phyloP scores from a whole-genome alignment of 306 rosid genomes.

The Luffa acutangula region DNA sequence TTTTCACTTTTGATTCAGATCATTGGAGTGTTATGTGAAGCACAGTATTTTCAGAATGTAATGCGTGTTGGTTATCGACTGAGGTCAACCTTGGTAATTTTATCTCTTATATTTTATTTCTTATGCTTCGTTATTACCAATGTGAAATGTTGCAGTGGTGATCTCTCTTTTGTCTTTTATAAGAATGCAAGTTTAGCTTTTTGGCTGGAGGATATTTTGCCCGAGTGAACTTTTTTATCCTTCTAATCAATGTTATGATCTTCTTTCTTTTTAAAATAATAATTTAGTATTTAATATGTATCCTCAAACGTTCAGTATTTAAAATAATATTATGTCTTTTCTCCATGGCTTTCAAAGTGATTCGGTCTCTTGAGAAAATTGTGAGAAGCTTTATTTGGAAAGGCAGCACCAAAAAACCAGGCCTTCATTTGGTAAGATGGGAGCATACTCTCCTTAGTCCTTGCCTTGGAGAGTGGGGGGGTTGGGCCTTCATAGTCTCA shows the following conservation, averaged over 20 bases:
- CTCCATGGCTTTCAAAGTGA: neutral
- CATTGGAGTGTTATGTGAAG: conserved; percentile 79
- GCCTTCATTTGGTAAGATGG: neutral
- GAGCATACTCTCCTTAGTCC: neutral
- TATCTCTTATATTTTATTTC: neutral
- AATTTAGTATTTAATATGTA: neutral
- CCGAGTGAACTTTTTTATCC: neutral
- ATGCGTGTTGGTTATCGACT: conserved; percentile 87
- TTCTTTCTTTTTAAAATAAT: neutral
- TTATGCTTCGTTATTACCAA: neutral
- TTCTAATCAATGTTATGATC: neutral
- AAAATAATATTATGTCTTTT: neutral
- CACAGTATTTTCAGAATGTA: conserved; percentile 95
- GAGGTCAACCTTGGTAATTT: conserved; percentile 76
- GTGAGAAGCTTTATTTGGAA: neutral
- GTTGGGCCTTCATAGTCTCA: too few relatives aligned
- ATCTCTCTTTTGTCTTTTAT: neutral
- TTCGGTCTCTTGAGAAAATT: neutral
- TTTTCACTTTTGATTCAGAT: conserved; percentile 25
- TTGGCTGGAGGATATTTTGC: neutral
- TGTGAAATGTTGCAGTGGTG: neutral
- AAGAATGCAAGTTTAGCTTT: neutral
- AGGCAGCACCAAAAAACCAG: neutral
- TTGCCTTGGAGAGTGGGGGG: neutral
- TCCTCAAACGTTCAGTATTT: neutral